A percentile compares a stretch with the other conserved stretches of the same genome.
Evolutionary conservation across 352 stramenopile species (phyloP).

Genomic region (Phytophthora pini): DNA sequence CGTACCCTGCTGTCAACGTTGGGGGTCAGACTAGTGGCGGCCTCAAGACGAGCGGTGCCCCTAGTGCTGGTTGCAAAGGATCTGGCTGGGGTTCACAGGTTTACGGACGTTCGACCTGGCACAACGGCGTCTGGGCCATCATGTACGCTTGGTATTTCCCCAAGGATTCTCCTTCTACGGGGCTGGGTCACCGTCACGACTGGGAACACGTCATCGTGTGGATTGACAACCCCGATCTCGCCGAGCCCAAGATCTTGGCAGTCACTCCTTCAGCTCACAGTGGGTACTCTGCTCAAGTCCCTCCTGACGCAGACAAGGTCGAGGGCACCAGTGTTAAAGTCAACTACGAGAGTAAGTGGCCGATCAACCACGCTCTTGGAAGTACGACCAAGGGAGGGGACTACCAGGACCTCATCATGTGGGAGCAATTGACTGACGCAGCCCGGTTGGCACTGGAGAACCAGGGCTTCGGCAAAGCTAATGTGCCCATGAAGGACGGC

Average conservation of each 20-base stretch:
- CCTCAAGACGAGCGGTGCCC: not conserved
- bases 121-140: slow-evolving; percentile 10
- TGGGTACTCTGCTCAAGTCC: slow-evolving; percentile 8
- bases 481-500: slow-evolving; percentile 8
- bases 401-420: slow-evolving; percentile 16
- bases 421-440: slow-evolving; percentile 5
- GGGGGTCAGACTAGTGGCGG: slow-evolving; percentile 7
- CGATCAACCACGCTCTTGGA: slow-evolving; percentile 6
- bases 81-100: slow-evolving; percentile 14
- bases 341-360: slow-evolving; percentile 10
- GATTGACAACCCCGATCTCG: slow-evolving; percentile 7
- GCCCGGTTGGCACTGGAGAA: slow-evolving; percentile 4
- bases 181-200: slow-evolving; percentile 13
- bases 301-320: not conserved
- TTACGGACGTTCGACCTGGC: slow-evolving; percentile 7
- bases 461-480: not conserved
- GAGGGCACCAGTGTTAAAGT: slow-evolving; percentile 8
- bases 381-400: slow-evolving; percentile 1
- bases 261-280: slow-evolving; percentile 1
- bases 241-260: slow-evolving; percentile 1
- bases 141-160: slow-evolving; percentile 23
- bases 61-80: not conserved
- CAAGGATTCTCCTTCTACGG: slow-evolving; percentile 10
- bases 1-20: slow-evolving; percentile 12
- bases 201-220: slow-evolving; percentile 17